Evolutionary conservation across 768 basidiomycete genomes (phyloP).

Genomic region (Dioszegia crocea): DNA sequence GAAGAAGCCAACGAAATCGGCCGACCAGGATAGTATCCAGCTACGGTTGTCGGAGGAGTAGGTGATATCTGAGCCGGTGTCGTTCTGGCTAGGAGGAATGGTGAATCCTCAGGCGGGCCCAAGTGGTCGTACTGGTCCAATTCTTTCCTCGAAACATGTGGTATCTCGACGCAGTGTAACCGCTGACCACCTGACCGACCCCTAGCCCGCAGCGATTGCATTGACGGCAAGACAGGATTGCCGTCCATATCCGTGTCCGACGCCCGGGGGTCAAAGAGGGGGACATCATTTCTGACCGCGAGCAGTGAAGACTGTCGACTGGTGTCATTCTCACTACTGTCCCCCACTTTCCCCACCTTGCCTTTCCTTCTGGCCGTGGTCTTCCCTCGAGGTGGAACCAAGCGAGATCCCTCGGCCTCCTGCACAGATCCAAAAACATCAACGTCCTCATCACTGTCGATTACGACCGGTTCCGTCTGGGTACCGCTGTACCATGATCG

Average conservation of each 20-base stretch:
- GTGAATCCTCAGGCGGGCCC: neutral
- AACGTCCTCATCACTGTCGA: neutral
- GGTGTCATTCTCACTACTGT: no score
- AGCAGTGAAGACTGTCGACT: neutral
- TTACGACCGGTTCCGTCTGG: neutral
- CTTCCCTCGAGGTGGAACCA: neutral
- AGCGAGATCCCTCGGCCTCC: neutral
- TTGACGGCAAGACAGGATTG: neutral
- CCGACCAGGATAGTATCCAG: neutral
- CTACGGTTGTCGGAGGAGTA: neutral
- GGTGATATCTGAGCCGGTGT: neutral
- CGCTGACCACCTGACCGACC: neutral
- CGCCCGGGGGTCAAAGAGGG: neutral
- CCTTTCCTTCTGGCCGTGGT: neutral
- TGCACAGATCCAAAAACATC: neutral
- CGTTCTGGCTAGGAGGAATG: neutral
- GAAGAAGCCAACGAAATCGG: neutral
- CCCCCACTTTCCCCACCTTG: neutral
- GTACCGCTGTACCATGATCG: neutral
- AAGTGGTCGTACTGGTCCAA: neutral
- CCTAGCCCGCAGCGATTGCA: neutral
- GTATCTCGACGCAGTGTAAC: neutral
- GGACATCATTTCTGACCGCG: neutral
- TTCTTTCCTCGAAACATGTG: neutral
- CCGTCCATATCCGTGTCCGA: neutral